Base-by-base conservation (phyloP, 495 filamentous ascomycete species). In the Clavariopsis aquatica region DNA sequence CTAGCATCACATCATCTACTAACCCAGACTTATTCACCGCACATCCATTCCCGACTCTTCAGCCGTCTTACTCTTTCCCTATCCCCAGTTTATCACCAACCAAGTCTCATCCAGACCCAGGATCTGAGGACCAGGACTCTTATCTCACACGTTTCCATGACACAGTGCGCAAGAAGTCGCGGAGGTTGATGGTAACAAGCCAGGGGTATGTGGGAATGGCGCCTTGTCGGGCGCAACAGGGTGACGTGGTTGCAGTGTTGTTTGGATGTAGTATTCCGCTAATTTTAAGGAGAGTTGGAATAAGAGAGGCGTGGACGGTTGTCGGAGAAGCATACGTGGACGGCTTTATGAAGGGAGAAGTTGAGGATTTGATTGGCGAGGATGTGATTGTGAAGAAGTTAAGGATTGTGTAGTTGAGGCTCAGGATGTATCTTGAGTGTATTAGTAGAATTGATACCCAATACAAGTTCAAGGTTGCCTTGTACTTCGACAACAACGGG, bases 221-320 rank as follows among this genome's bases (percentile, higher is more conserved):
- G 22, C 62, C 62, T 3, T 65, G 62, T 38, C 19, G 46, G 17
- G 54, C 62, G 9, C 43, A 34, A 10, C 19, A 7, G 36, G 62
- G 62, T n/a, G 62, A 65, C 31, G 55, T 49, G 1, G 62, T 65
- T 8, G 62, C 27, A 3, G 46, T 65, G 17, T 20, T 65, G 34
- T 59, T 65, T 12, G 62, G 62, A 7, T 65, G 62, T 49, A 59
- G 46, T 49, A 65, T 65, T 22, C 62, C 62, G 17, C 41, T 65
- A 13, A 52, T 65, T 8, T 27, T 65, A 9, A 26, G 62, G 23
- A 47, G 62, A 15, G 53, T 65, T 1, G 55, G 62, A 6, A 23
- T 19, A 4, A 26, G 53, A 28, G 62, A 65, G 31, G 62, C 62
- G 23, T 65, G 53, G 62, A 9, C 34, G 29, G 62, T 65, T 9